Evolutionary conservation across 2,329 filamentous ascomycete species (phyloP).

Genomic region (Hymenoscyphus linearis): DNA sequence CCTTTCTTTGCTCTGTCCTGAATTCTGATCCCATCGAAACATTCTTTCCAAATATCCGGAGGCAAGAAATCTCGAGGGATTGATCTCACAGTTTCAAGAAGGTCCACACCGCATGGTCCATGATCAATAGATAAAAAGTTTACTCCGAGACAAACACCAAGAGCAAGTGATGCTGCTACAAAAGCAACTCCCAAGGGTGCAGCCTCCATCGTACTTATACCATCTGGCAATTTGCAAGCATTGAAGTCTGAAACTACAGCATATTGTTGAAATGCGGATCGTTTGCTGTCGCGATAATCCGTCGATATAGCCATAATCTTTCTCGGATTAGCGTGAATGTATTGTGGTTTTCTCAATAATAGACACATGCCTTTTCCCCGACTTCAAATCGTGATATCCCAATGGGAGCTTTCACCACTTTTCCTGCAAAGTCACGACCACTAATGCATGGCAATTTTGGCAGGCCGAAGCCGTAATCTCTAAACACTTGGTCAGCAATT

Average conservation of each 20-base stretch:
- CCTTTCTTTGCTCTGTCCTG: conserved; percentile 51
- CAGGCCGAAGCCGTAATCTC: conserved; percentile 30
- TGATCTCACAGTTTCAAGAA: conserved; percentile 45
- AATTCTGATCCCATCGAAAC: conserved; percentile 47
- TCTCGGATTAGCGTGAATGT: not conserved
- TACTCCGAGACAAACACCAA: conserved; percentile 66
- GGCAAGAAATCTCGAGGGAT: conserved; percentile 47
- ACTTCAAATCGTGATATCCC: conserved; percentile 43
- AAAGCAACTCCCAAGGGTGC: conserved; percentile 31
- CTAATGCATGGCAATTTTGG: conserved; percentile 29
- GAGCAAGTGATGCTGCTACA: conserved; percentile 59
- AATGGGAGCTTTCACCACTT: conserved; percentile 47
- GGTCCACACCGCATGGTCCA: conserved; percentile 49
- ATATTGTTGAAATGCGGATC: conserved; percentile 35
- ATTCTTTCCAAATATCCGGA: conserved; percentile 57
- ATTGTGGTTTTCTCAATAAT: not conserved
- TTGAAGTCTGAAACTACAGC: conserved; percentile 45
- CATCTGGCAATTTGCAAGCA: conserved; percentile 25
- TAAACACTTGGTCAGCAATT: conserved; percentile 54
- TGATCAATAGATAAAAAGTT: conserved; percentile 49
- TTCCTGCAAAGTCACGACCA: conserved; percentile 56
- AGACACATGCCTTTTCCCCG: conserved; percentile 42
- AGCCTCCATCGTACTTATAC: conserved; percentile 19
- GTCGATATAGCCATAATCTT: conserved; percentile 28
- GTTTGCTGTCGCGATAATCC: conserved; percentile 30